Conservation (phyloP, 495 filamentous ascomycete species). For the Hyaloscypha hepaticicola region DNA sequence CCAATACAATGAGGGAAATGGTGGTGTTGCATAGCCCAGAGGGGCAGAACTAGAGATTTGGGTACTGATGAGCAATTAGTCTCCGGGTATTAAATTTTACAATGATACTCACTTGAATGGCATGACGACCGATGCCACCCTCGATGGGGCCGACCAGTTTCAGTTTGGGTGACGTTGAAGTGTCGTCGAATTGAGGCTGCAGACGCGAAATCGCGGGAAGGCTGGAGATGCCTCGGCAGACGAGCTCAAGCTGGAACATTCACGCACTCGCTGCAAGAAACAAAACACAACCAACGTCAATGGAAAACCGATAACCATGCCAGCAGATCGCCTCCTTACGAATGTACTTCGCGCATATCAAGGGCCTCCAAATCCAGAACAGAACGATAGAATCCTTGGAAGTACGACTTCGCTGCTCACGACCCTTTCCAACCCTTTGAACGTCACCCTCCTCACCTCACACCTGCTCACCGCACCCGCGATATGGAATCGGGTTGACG, state of each 20-base stretch:
- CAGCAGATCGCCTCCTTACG: slow-evolving; percentile 50
- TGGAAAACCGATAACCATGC: slow-evolving; percentile 36
- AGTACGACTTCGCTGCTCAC: slow-evolving; percentile 81
- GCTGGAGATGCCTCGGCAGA: slow-evolving; percentile 31
- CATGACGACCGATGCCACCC: neutral
- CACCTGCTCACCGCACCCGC: slow-evolving; percentile 83
- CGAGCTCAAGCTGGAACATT: neutral
- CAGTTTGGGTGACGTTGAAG: slow-evolving; percentile 4
- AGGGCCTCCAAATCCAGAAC: slow-evolving; percentile 46
- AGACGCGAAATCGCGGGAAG: slow-evolving; percentile 17
- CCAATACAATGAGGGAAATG: slow-evolving; percentile 89
- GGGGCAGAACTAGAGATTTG: slow-evolving; percentile 25
- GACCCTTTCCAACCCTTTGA: slow-evolving; percentile 83
- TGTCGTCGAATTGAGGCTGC: neutral
- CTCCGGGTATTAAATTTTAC: neutral
- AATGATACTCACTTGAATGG: neutral
- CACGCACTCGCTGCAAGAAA: neutral
- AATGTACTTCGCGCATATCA: slow-evolving; percentile 51
- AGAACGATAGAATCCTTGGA: slow-evolving; percentile 62
- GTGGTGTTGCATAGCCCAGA: slow-evolving; percentile 63
- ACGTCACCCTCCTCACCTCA: slow-evolving; percentile 85
- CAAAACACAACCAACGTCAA: slow-evolving; percentile 12
- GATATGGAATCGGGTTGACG: slow-evolving; percentile 76
- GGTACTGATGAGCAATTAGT: slow-evolving; percentile 12
- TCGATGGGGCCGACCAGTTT: neutral